Evolutionary conservation across 1,139 yeast genomes (phyloP), one percentile per base, ranked within the genome.

Genomic region (Meyerozyma sp.): DNA sequence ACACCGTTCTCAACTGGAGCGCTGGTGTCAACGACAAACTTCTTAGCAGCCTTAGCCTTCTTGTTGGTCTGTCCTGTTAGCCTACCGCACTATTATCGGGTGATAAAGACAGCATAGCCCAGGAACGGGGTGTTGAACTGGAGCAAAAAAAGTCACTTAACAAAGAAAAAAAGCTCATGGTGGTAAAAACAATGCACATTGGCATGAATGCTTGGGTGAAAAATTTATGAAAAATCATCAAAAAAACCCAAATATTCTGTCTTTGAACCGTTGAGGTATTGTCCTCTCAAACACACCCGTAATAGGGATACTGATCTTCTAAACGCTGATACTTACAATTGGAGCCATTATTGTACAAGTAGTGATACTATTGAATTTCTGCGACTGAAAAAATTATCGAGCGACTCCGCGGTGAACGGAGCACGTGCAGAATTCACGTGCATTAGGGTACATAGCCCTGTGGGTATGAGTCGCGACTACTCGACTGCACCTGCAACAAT

Each of bases 1-100:
- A 90, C 95, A 79, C 93, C 96, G 76, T 88, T 87, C 74, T 89
- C 96, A 65, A 91, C 88, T 82, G 96, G 96, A 66, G 95, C 96
- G 56, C 95, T 81, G 71, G 89, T 90, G 82, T 91, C 98, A 71
- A 93, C 94, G 69, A 87, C 88, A 79, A 84, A 90, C 79, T 89
- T 88, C 82, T 84, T 87, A 70, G 89, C 84, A 69, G 80, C 70
- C 65, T 71, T 80, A 72, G 84, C 75, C 78, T 83, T 82, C 80
- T 85, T 85, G 73, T 87, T 73, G 73, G 90, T 81, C 89, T 86
- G 62, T 49, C 66, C 58, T 59, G 77, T 75, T 72, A 70, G 80
- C 81, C 81, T 77, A 77, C 81, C 75, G 81, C 81, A 76, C 77
- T 61, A 73, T 76, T 68, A 66, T 59, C 57, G 51, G 53, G 52